Conservation (phyloP, 805 yeast genomes). For the Teunomyces panamensis region DNA sequence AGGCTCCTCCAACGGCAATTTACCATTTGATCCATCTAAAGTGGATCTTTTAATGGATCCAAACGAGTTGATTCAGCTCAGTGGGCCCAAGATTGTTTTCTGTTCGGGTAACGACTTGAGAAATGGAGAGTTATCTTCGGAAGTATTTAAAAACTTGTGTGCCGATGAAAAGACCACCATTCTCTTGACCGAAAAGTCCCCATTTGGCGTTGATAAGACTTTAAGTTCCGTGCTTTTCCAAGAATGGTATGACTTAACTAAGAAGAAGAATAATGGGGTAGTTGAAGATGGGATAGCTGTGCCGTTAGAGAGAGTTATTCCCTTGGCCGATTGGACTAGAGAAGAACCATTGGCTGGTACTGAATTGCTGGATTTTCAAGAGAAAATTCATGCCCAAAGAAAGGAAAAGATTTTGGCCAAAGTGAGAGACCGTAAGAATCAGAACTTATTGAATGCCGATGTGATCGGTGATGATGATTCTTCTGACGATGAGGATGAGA, state of each 20-base stretch:
- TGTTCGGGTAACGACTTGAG: slow-evolving; percentile 67
- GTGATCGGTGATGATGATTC: slow-evolving; percentile 30
- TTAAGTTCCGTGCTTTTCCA: slow-evolving; percentile 48
- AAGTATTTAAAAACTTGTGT: slow-evolving; percentile 54
- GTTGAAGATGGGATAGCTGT: slow-evolving; percentile 64
- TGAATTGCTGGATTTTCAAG: slow-evolving; percentile 50
- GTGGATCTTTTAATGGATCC: slow-evolving; percentile 54
- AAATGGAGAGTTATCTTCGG: slow-evolving; percentile 59
- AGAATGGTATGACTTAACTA: slow-evolving; percentile 51
- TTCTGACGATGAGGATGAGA: slow-evolving; percentile 27
- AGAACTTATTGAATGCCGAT: slow-evolving; percentile 37
- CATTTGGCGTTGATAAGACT: slow-evolving; percentile 35
- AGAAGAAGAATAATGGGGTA: slow-evolving; percentile 29
- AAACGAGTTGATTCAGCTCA: slow-evolving; percentile 50
- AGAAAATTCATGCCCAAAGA: slow-evolving; percentile 45
- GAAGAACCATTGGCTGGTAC: slow-evolving; percentile 51
- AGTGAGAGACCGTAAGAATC: slow-evolving; percentile 39
- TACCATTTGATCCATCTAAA: slow-evolving; percentile 75
- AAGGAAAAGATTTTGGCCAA: slow-evolving; percentile 39
- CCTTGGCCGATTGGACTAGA: slow-evolving; percentile 37
- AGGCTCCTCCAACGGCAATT: slow-evolving; percentile 38
- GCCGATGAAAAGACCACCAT: slow-evolving; percentile 65
- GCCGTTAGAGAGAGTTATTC: slow-evolving; percentile 44
- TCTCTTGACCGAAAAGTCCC: slow-evolving; percentile 68
- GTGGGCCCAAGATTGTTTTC: slow-evolving; percentile 77